Base-by-base conservation (phyloP, 2,329 filamentous ascomycete genomes). In the Aspergillaceae sp. region DNA sequence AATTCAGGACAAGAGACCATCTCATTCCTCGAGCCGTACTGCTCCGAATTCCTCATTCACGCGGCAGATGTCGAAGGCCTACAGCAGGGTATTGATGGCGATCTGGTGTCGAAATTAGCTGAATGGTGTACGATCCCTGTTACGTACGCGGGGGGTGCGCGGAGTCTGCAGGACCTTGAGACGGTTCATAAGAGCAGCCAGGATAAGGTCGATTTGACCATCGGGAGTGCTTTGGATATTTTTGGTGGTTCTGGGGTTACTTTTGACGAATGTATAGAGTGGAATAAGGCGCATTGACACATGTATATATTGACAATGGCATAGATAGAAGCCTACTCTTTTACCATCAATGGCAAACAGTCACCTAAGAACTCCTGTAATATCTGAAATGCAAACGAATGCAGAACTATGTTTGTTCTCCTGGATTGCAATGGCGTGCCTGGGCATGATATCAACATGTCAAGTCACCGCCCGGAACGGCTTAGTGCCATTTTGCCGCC, bases 11-110 rank as follows among this genome's bases (percentile, higher is more conserved):
- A 59, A 94, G 91, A 86, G 54, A 86, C 86, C 4, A 94, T 97
- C 60, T 74, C 76, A 47, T 72, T 79, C 36, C 78, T 97, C 27
- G 87, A 95, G 60, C 89, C 89, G 4, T 92, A 92, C 69, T 97
- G 92, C 72, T 88, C 86, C 51, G 92, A 98, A 66, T 97, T 98
- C 62, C 78, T 98, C 45, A 92, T 98, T 61, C 92, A 98, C 65
- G 92, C 92, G 10, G 92, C 92, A 37, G 92, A 98, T 66, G 92
- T 95, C 52, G 92, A 98, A 69, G 92, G 92, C 8, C 74, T 97
- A 38, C 92, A 97, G 66, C 79, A 81, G 59, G 92, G 92, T 41
- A 86, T 98, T 52, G 92, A 98, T 58, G 84, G 92, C 64, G 77
- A 84, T 54, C 76, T 98, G 8, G 88, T 98, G 6, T 68, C 75